Conservation (phyloP, 768 basidiomycete species). For the Obba rivulosa region DNA sequence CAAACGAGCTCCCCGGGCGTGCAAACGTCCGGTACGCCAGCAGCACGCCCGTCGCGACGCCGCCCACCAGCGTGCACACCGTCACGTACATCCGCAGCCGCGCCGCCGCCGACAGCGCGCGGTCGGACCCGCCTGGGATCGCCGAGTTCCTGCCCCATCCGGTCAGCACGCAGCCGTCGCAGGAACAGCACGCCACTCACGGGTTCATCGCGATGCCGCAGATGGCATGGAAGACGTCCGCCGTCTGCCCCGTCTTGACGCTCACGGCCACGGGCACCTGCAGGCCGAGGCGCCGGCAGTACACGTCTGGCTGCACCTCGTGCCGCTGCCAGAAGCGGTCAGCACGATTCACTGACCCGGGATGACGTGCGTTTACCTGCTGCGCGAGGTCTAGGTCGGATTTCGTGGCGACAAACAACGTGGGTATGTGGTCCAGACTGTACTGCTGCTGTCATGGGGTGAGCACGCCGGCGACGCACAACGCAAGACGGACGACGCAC, state of each 20-base stretch:
- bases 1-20: slow-evolving; percentile 52
- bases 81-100: slow-evolving; percentile 69
- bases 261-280: slow-evolving; percentile 94
- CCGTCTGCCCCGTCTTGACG: slow-evolving; percentile 77
- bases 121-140: slow-evolving; percentile 74
- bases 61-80: slow-evolving; percentile 67
- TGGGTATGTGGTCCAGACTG: slow-evolving; percentile 90
- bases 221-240: slow-evolving; percentile 84
- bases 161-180: slow-evolving; percentile 8
- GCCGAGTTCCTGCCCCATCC: slow-evolving; percentile 19
- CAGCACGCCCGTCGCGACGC: slow-evolving; percentile 65
- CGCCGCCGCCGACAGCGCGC: slow-evolving; percentile 63
- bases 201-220: slow-evolving; percentile 83
- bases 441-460: slow-evolving; percentile 80
- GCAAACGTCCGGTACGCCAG: slow-evolving; percentile 65
- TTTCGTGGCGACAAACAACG: slow-evolving; percentile 97
- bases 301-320: slow-evolving; percentile 98
- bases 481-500: slow-evolving; percentile 38
- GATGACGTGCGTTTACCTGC: slow-evolving; percentile 49
- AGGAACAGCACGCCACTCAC: slow-evolving; percentile 31
- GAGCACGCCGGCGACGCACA: slow-evolving; percentile 11
- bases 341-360: slow-evolving; percentile 1
- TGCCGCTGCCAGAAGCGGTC: slow-evolving; percentile 55
- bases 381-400: slow-evolving; percentile 95
- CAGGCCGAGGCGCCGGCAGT: slow-evolving; percentile 83